phyloP scores from a whole-genome alignment of 2,329 filamentous ascomycete genomes.

The Fusarium oligoseptatum region DNA sequence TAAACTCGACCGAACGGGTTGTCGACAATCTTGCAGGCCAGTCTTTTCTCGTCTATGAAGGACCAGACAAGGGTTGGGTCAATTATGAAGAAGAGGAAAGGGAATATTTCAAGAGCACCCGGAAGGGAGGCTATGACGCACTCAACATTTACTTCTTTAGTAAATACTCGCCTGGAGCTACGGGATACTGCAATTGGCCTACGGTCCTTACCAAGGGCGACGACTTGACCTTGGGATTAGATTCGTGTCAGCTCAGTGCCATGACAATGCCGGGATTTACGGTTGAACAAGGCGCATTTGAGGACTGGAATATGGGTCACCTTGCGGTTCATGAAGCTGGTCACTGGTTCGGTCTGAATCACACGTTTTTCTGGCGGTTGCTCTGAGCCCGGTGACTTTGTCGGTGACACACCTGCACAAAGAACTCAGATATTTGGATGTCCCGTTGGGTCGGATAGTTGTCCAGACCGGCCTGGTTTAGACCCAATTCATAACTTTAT shows the following conservation, averaged over 20 bases:
- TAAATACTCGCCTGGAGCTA: constrained; percentile 22
- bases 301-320: constrained; percentile 24
- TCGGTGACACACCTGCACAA: constrained; percentile 55
- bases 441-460: constrained; percentile 46
- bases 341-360: constrained; percentile 56
- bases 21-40: constrained; percentile 41
- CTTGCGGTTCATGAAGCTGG: constrained; percentile 53
- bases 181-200: constrained; percentile 23
- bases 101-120: constrained; percentile 41
- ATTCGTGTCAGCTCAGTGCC: constrained; percentile 52
- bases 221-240: constrained; percentile 46
- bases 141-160: constrained; percentile 48
- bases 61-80: constrained; percentile 37
- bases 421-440: constrained; percentile 36
- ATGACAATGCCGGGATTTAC: constrained; percentile 40
- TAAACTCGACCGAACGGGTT: constrained; percentile 43
- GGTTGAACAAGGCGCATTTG: constrained; percentile 8
- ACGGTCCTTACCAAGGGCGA: constrained; percentile 12
- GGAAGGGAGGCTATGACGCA: constrained; percentile 55
- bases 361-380: constrained; percentile 57
- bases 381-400: constrained; percentile 50
- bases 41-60: constrained; percentile 41
- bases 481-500: constrained; percentile 50
- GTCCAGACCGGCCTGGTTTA: constrained; percentile 28
- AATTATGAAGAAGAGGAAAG: constrained; percentile 53